These are phyloP conservation scores for Coix lacrymajobi DNA, from an alignment of 176 grass and related monocot genomes.

Conservation along the genomic window DNA sequence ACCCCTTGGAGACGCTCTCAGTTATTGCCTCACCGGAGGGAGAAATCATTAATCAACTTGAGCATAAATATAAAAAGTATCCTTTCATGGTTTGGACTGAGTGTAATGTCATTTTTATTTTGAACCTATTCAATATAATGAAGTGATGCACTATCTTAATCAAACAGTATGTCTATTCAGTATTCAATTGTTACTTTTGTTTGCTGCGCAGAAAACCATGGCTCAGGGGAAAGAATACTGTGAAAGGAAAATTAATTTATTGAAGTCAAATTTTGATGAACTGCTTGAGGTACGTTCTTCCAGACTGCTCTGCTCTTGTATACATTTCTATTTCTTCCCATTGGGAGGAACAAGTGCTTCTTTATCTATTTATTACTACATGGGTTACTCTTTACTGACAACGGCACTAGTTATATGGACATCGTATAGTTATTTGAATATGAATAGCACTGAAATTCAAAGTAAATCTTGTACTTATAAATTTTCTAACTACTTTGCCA, in stretches of 20 bases:
- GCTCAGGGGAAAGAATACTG: conserved; percentile 91
- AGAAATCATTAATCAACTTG: too few species aligned
- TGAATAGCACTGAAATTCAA: neutral
- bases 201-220: conserved; percentile 73
- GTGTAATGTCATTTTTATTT: neutral
- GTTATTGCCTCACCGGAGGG: neutral
- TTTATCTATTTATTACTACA: too few species aligned
- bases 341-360: neutral
- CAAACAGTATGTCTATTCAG: neutral
- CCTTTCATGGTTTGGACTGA: neutral
- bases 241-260: conserved; percentile 79
- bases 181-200: conserved; percentile 5
- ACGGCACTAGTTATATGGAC: neutral
- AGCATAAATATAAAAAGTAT: neutral
- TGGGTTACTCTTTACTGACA: neutral
- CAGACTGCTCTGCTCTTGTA: neutral
- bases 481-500: neutral
- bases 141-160: neutral
- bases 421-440: neutral
- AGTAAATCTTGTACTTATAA: neutral
- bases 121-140: neutral
- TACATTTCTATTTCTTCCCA: conserved; percentile 15
- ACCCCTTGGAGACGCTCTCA: neutral
- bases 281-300: conserved; percentile 64
- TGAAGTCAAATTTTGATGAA: conserved; percentile 91